phyloP scores from a whole-genome alignment of 2,329 filamentous ascomycete genomes.

The Diaporthe sp. region DNA sequence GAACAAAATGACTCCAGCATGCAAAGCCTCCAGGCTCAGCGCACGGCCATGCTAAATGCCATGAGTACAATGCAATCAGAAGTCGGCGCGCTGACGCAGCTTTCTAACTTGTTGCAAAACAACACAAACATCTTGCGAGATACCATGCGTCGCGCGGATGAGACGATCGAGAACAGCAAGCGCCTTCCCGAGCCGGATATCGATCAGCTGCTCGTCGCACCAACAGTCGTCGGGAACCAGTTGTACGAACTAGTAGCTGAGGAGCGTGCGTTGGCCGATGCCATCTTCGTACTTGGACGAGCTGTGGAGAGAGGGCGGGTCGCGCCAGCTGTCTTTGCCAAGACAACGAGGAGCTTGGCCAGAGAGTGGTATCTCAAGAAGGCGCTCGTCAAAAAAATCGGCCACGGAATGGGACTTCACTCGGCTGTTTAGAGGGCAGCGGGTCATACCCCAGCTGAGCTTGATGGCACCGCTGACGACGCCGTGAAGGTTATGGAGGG shows the following conservation, averaged over 20 bases:
- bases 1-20: slow-evolving; percentile 81
- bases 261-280: slow-evolving; percentile 87
- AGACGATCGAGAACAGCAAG: slow-evolving; percentile 80
- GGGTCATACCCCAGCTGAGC: neutral
- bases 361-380: slow-evolving; percentile 89
- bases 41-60: slow-evolving; percentile 79
- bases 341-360: slow-evolving; percentile 80
- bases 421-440: slow-evolving; percentile 31
- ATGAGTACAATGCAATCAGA: slow-evolving; percentile 81
- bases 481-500: neutral
- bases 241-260: slow-evolving; percentile 91
- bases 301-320: slow-evolving; percentile 82
- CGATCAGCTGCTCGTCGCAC: slow-evolving; percentile 93
- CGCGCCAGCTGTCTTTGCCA: slow-evolving; percentile 80
- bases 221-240: slow-evolving; percentile 93
- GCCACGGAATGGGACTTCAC: slow-evolving; percentile 77
- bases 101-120: slow-evolving; percentile 78
- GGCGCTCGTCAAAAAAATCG: slow-evolving; percentile 83
- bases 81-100: slow-evolving; percentile 76
- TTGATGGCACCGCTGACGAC: slow-evolving; percentile 25
- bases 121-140: slow-evolving; percentile 86
- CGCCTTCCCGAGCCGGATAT: slow-evolving; percentile 80
- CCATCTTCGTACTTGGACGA: slow-evolving; percentile 84
- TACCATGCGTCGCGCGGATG: slow-evolving; percentile 83
- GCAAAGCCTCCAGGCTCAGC: slow-evolving; percentile 82